Evolutionary conservation across 371 early-diverging fungal genomes (phyloP), one percentile per base, ranked within the genome.

Genomic region (Zopfochytrium polystomum): DNA sequence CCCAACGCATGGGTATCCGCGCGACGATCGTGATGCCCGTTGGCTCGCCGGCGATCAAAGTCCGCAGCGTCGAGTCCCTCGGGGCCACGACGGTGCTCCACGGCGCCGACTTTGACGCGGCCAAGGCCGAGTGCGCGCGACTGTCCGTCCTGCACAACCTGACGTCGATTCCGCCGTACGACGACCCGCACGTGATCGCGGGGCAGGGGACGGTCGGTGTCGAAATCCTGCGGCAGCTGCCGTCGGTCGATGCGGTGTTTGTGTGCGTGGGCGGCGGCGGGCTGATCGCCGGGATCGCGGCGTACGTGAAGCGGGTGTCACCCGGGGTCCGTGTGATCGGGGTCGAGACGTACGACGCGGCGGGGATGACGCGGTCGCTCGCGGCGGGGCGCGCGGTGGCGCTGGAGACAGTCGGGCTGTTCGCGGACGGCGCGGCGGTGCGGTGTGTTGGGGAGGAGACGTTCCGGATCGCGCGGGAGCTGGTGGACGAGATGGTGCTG

Each of bases 381-480:
- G 61, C 73, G 26, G 65, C 61, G 0, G 85, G 86, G 1, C 63
- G 80, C 52, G 82, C 85, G 5, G 74, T 84, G 3, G 67, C 73
- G 31, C 69, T 95, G 53, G 66, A 72, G 13, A 88, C 92, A 58
- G 95, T 91, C 0, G 97, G 96, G 0, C 77, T 96, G 45, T 95
- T 96, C 79, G 91, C 95, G 1, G 97, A 96, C 73, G 96, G 97
- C 52, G 88, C 96, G 0, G 90, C 95, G 6, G 94, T 96, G 15
- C 78, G 90, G 61, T 62, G 85, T 43, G 93, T 93, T 0, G 96
- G 97, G 20, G 70, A 80, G 49, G 93, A 95, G 68, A 84, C 80
- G 13, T 91, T 88, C 72, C 77, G 90, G 3, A 45, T 96, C 1
- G 84, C 86, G 49, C 55, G 60, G 15, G 29, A 62, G n/a, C 35